Evolutionary conservation across 768 basidiomycete genomes (phyloP).

Genomic region (Hydnum rufescens): DNA sequence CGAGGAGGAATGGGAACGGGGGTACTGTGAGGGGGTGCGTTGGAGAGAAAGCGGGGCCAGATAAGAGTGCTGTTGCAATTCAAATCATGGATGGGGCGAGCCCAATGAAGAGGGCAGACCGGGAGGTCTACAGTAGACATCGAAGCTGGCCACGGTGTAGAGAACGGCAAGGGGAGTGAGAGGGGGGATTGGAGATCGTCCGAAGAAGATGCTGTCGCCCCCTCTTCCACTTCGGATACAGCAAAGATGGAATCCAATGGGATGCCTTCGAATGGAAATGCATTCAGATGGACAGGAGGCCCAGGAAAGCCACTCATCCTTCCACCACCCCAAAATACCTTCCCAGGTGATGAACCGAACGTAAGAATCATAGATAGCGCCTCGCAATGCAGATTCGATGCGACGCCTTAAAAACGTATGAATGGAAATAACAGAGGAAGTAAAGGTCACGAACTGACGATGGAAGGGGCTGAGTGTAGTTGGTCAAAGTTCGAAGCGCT

Average conservation of each 20-base stretch:
- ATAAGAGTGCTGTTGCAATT: constrained; percentile 43
- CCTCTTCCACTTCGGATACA: not conserved
- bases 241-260: constrained; percentile 8
- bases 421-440: not conserved
- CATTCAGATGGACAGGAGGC: constrained; percentile 33
- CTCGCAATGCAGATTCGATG: constrained; percentile 47
- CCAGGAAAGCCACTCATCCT: constrained; percentile 41
- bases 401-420: constrained; percentile 18
- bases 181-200: not conserved
- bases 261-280: constrained; percentile 3
- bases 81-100: constrained; percentile 44
- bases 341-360: constrained; percentile 77
- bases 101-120: constrained; percentile 68
- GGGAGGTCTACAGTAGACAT: constrained; percentile 11
- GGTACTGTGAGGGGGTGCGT: not conserved
- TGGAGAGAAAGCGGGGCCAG: constrained; percentile 45
- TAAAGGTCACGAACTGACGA: constrained; percentile 20
- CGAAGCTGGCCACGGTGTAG: not conserved
- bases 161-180: constrained; percentile 9
- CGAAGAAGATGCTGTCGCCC: constrained; percentile 6
- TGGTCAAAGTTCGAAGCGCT: constrained; percentile 54
- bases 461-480: constrained; percentile 63
- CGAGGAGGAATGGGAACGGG: constrained; percentile 14
- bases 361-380: constrained; percentile 72
- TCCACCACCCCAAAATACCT: constrained; percentile 54